phyloP scores from a whole-genome alignment of 2,329 filamentous ascomycete genomes.

The Penicillium sp. region DNA sequence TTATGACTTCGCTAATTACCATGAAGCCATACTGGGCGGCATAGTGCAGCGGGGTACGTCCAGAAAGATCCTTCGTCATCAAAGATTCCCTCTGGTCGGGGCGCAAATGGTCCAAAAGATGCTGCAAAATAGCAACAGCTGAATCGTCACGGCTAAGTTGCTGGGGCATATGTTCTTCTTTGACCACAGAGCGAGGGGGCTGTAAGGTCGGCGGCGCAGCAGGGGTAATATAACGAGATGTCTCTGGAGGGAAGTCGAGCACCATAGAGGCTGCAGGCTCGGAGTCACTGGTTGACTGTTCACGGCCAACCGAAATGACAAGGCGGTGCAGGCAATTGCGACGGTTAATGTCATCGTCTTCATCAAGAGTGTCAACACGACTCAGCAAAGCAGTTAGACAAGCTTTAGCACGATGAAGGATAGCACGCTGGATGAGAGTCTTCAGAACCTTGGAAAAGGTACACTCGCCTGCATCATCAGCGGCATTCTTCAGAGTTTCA shows the following conservation, averaged over 20 bases:
- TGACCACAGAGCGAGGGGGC: conserved; percentile 65
- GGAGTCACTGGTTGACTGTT: conserved; percentile 60
- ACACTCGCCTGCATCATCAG: conserved; percentile 62
- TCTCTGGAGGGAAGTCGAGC: conserved; percentile 57
- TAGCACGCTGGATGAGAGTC: conserved; percentile 54
- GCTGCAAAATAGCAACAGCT: conserved; percentile 68
- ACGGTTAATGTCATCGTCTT: conserved; percentile 89
- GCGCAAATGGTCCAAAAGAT: conserved; percentile 69
- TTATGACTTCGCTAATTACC: conserved; percentile 83
- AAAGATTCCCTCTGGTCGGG: conserved; percentile 71
- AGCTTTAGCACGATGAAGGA: conserved; percentile 71
- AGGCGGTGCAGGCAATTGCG: conserved; percentile 92
- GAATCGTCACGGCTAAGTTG: conserved; percentile 72
- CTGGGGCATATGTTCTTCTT: conserved; percentile 65
- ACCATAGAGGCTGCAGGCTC: conserved; percentile 59
- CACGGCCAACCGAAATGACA: conserved; percentile 87
- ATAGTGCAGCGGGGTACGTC: conserved; percentile 86
- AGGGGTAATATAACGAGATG: conserved; percentile 77
- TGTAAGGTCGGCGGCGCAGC: conserved; percentile 69
- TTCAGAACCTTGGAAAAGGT: conserved; percentile 66
- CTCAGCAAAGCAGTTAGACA: conserved; percentile 74
- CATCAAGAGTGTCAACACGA: conserved; percentile 73
- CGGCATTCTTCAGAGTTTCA: conserved; percentile 59
- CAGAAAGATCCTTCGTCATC: conserved; percentile 73
- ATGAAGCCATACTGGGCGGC: conserved; percentile 94